Percentiles rank a stretch among this genome's conserved stretches.
These are phyloP conservation scores for Zangia roseola DNA, from an alignment of 768 basidiomycete species.

Conservation along the genomic window DNA sequence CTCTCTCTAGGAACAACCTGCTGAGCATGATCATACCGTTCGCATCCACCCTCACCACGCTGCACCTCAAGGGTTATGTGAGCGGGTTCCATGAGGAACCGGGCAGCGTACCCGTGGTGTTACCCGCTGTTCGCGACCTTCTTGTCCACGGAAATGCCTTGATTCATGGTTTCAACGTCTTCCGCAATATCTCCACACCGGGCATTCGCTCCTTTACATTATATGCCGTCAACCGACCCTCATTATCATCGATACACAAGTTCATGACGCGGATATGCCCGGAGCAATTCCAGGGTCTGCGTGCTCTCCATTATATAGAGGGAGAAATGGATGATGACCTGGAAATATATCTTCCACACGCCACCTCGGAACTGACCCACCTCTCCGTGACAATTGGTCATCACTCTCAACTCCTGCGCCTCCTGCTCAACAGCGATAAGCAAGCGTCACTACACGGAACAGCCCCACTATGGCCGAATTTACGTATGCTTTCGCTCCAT, in stretches of 20 bases:
- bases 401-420: constrained; percentile 33
- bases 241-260: constrained; percentile 34
- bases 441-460: constrained; percentile 34
- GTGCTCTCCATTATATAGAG: constrained; percentile 33
- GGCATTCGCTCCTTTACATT: constrained; percentile 25
- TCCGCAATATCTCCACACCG: constrained; percentile 35
- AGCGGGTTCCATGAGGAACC: constrained; percentile 33
- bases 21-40: constrained; percentile 31
- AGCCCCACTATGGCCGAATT: constrained; percentile 30
- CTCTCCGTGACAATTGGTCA: constrained; percentile 33
- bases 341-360: constrained; percentile 33
- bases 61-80: constrained; percentile 33
- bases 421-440: constrained; percentile 34
- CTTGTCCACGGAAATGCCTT: constrained; percentile 32
- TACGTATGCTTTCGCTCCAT: constrained; percentile 30
- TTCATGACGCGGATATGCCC: constrained; percentile 36
- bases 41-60: constrained; percentile 27
- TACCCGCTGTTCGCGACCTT: constrained; percentile 29
- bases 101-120: constrained; percentile 31
- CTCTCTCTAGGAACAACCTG: constrained; percentile 27
- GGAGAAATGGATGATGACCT: constrained; percentile 36
- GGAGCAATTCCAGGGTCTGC: constrained; percentile 33
- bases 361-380: constrained; percentile 35
- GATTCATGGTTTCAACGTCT: constrained; percentile 34
- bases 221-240: constrained; percentile 26